phyloP scores from a whole-genome alignment of 2,329 filamentous ascomycete species.

The Fusarium nurragi region DNA sequence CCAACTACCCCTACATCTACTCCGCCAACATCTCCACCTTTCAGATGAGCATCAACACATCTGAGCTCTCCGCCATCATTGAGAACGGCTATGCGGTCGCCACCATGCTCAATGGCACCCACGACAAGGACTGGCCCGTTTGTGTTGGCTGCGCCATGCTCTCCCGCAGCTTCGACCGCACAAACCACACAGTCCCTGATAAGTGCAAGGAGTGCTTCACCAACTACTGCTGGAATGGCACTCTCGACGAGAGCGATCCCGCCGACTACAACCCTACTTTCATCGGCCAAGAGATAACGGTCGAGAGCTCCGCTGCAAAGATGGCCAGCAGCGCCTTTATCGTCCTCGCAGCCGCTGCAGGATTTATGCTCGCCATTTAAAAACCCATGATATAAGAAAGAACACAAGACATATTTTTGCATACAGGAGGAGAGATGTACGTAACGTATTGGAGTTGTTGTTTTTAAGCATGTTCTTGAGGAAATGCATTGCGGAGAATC shows the following conservation, averaged over 20 bases:
- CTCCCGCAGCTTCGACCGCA: slow-evolving; percentile 77
- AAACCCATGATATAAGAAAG: background rate
- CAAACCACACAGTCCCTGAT: slow-evolving; percentile 72
- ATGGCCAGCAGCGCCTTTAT: slow-evolving; percentile 28
- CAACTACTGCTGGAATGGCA: slow-evolving; percentile 95
- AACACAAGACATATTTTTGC: background rate
- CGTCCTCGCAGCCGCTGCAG: slow-evolving; percentile 27
- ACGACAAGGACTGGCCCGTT: slow-evolving; percentile 77
- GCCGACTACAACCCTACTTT: slow-evolving; percentile 48
- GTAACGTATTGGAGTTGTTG: slow-evolving; percentile 25
- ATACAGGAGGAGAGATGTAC: slow-evolving; percentile 4
- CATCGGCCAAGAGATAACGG: slow-evolving; percentile 41
- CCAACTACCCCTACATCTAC: slow-evolving; percentile 77
- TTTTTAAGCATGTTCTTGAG: slow-evolving; percentile 22
- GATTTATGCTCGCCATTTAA: slow-evolving; percentile 35
- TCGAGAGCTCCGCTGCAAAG: slow-evolving; percentile 37
- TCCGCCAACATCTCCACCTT: slow-evolving; percentile 85
- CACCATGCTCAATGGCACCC: slow-evolving; percentile 82
- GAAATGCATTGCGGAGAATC: slow-evolving; percentile 22
- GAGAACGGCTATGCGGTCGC: slow-evolving; percentile 85
- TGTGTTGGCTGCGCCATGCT: slow-evolving; percentile 92
- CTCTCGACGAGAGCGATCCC: slow-evolving; percentile 49
- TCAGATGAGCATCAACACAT: slow-evolving; percentile 68
- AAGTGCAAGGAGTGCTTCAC: slow-evolving; percentile 81
- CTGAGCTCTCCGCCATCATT: slow-evolving; percentile 81